Percentiles rank a stretch among this genome's conserved stretches.
phyloP scores from a whole-genome alignment of 805 yeast genomes.

The Candida nitratophila region DNA sequence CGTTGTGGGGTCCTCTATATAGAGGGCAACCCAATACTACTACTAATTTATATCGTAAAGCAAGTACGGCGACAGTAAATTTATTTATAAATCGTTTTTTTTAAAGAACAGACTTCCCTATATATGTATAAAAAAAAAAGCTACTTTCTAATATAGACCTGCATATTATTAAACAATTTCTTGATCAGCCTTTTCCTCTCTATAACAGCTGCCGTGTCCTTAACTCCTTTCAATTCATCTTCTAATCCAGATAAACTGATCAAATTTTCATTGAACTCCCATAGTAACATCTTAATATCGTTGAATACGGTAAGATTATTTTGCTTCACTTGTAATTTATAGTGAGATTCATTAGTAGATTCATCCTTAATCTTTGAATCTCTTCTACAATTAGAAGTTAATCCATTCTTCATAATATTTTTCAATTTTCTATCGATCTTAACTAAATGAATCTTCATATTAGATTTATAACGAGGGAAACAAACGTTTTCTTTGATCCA shows the following conservation, averaged over 20 bases:
- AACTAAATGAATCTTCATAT: constrained; percentile 33
- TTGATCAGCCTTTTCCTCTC: neutral
- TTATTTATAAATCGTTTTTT: too few relatives aligned
- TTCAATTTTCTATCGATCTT: neutral
- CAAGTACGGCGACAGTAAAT: too few relatives aligned
- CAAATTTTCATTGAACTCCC: neutral
- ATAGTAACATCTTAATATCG: neutral
- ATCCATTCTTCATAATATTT: neutral
- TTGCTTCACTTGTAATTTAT: neutral
- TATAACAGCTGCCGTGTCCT: neutral
- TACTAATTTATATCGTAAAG: too few relatives aligned
- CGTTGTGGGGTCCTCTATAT: too few relatives aligned
- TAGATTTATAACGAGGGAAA: constrained; percentile 36
- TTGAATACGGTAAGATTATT: neutral
- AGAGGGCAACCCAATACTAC: too few relatives aligned
- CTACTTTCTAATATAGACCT: neutral
- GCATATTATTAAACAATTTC: neutral
- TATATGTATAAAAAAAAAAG: too few relatives aligned
- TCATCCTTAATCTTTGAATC: neutral
- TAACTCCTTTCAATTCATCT: neutral
- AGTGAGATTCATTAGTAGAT: neutral
- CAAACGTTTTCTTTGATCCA: constrained; percentile 34
- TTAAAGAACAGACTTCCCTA: too few relatives aligned
- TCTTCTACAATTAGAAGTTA: neutral
- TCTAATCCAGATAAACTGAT: neutral